Evolutionary conservation across 768 basidiomycete species (phyloP), one percentile per base, ranked within the genome.

Genomic region (Sporobolomyces pararoseus): DNA sequence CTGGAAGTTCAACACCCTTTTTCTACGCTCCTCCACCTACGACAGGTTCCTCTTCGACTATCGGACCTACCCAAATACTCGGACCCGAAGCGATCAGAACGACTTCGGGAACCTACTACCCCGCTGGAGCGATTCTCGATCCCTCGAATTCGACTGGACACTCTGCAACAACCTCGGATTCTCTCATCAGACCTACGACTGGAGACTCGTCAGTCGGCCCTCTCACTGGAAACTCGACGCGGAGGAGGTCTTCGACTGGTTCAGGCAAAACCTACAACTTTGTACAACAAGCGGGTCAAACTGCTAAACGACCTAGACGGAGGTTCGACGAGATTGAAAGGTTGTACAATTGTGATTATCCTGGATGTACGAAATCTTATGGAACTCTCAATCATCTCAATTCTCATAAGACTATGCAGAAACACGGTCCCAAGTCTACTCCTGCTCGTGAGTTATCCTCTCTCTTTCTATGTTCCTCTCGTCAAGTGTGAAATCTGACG

Each of bases 331-430:
- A 97, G 84, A 96, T 97, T 74, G 93, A 96, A 80, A 86, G 94
- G 32, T 81, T 95, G 61, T 97, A 97, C 78, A 85, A 85, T 65
- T 97, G 94, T 82, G 87, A 88, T 58, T 90, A 86, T 52, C 72
- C 72, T n/a, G 75, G 72, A 12, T 76, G 75, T 63, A 69, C 68
- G n/a, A 75, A 76, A 66, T 66, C 72, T n/a, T 78, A 78, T 64
- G 77, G 77, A 10, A 77, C 75, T 35, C 55, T 76, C 49, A 97
- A 99, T 78, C 95, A 99, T 80, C 84, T 99, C 70, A 99, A 99
- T 78, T 92, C 93, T 35, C 95, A 99, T 79, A 91, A 97, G 66
- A 89, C 87, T n/a, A 96, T 96, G 90, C 95, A 97, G 80, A 90
- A 90, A 80, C 95, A 99, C 78, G 95, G 95, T 50, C 65, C 83